Evolutionary conservation across 352 stramenopile genomes (phyloP).

Genomic region (Globisporangium megalacanthum): DNA sequence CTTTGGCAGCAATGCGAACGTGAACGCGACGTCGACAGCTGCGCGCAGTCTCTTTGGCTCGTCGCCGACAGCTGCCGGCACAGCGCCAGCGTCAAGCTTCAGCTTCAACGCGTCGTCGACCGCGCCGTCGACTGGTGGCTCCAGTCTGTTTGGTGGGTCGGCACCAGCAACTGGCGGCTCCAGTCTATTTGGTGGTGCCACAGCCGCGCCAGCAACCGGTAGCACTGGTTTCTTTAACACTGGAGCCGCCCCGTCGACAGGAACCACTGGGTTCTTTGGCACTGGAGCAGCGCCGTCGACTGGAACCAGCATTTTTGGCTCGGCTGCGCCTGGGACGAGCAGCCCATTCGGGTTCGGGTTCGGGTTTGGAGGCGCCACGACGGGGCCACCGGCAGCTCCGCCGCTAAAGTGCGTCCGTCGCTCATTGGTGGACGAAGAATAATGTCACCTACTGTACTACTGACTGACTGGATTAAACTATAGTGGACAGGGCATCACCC

Average conservation of each 20-base stretch:
- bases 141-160: neutral
- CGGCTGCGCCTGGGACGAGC: slow-evolving; percentile 1
- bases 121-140: slow-evolving; percentile 15
- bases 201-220: slow-evolving; percentile 6
- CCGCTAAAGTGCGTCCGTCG: slow-evolving; percentile 11
- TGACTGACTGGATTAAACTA: neutral
- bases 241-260: slow-evolving; percentile 4
- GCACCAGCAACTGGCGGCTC: slow-evolving; percentile 15
- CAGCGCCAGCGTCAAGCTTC: neutral
- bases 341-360: slow-evolving; percentile 14
- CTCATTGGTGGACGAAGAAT: neutral
- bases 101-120: slow-evolving; percentile 16
- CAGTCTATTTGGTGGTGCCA: slow-evolving; percentile 20
- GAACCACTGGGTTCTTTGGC: slow-evolving; percentile 19
- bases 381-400: neutral
- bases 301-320: slow-evolving; percentile 8
- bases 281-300: slow-evolving; percentile 13
- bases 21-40: slow-evolving; percentile 5
- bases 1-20: neutral
- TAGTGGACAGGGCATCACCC: slow-evolving; percentile 31
- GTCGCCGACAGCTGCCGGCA: slow-evolving; percentile 3
- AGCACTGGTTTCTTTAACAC: slow-evolving; percentile 17
- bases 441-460: no score
- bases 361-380: slow-evolving; percentile 7
- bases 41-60: slow-evolving; percentile 22